phyloP scores from a whole-genome alignment of 2,329 filamentous ascomycete genomes.

The Xylaria multiplex region DNA sequence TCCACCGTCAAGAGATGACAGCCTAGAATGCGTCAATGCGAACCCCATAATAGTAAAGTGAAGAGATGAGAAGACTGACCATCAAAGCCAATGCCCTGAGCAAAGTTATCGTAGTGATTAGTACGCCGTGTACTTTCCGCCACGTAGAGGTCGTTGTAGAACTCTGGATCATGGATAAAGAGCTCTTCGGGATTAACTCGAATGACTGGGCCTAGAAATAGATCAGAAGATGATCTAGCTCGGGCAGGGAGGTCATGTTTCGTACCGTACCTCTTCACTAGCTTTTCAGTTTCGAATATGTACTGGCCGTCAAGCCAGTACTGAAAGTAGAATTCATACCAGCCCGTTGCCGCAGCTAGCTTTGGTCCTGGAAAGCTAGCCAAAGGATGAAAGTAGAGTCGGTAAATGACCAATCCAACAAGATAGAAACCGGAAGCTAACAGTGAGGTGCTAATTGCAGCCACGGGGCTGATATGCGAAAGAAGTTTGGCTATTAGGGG shows the following conservation, averaged over 20 bases:
- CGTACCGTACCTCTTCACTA: constrained; percentile 51
- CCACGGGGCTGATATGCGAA: constrained; percentile 39
- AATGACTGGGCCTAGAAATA: constrained; percentile 37
- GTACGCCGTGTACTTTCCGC: constrained; percentile 32
- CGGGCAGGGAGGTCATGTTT: neutral
- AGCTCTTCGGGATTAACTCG: constrained; percentile 46
- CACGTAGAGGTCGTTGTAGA: constrained; percentile 36
- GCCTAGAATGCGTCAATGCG: constrained; percentile 22
- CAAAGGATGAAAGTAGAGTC: constrained; percentile 40
- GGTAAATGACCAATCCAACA: constrained; percentile 37
- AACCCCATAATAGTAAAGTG: neutral
- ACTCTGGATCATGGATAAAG: constrained; percentile 40
- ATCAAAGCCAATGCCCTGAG: constrained; percentile 37
- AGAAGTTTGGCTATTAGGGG: constrained; percentile 17
- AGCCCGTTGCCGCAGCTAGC: constrained; percentile 39
- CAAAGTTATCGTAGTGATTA: constrained; percentile 37
- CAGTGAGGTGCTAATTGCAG: constrained; percentile 31
- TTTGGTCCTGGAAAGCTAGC: constrained; percentile 44
- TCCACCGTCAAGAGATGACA: constrained; percentile 37
- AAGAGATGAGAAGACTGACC: constrained; percentile 23
- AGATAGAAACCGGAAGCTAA: constrained; percentile 21
- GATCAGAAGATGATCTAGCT: neutral
- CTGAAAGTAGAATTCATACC: constrained; percentile 43
- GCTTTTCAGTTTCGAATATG: constrained; percentile 46
- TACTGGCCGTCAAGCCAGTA: constrained; percentile 42